Evolutionary conservation across 108 stramenopile genomes (phyloP).

Genomic region (Aurantiochytrium sp.): DNA sequence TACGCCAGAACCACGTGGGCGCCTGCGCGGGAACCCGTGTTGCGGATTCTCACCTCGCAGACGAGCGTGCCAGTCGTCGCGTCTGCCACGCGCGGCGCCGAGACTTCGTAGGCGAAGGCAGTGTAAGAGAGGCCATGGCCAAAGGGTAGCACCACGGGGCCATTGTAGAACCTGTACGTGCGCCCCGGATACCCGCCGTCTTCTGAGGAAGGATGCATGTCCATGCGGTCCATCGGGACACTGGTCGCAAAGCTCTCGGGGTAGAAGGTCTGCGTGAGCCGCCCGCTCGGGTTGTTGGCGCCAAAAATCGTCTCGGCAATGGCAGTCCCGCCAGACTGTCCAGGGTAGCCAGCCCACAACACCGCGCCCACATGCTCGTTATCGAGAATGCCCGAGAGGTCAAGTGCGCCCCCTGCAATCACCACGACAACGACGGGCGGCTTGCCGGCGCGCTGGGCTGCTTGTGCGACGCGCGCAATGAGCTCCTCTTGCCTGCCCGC

Average conservation of each 20-base stretch:
- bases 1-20: not conserved
- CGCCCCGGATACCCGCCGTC: conserved; percentile 38
- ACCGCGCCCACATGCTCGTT: conserved; percentile 39
- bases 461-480: conserved; percentile 23
- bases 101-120: conserved; percentile 28
- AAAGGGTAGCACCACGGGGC: conserved; percentile 36
- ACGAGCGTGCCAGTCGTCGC: too few species aligned
- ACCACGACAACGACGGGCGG: conserved; percentile 38
- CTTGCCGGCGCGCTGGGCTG: not conserved
- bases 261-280: conserved; percentile 45
- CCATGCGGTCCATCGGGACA: conserved; percentile 36
- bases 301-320: conserved; percentile 42
- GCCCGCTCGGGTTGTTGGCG: conserved; percentile 30
- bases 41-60: not conserved
- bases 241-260: conserved; percentile 20
- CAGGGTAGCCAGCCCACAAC: conserved; percentile 42
- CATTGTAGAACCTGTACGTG: conserved; percentile 48
- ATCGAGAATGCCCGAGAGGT: not conserved
- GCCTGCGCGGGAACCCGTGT: not conserved
- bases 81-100: too few species aligned
- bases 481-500: conserved; percentile 30
- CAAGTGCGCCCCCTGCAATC: conserved; percentile 34
- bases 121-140: conserved; percentile 46
- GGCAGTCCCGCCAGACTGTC: conserved; percentile 18
- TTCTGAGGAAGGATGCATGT: conserved; percentile 35